A percentile compares a stretch with the other conserved stretches of the same genome.
These are phyloP conservation scores for Elsinoe ampelina DNA, from an alignment of 2,329 filamentous ascomycete species.

Conservation along the genomic window DNA sequence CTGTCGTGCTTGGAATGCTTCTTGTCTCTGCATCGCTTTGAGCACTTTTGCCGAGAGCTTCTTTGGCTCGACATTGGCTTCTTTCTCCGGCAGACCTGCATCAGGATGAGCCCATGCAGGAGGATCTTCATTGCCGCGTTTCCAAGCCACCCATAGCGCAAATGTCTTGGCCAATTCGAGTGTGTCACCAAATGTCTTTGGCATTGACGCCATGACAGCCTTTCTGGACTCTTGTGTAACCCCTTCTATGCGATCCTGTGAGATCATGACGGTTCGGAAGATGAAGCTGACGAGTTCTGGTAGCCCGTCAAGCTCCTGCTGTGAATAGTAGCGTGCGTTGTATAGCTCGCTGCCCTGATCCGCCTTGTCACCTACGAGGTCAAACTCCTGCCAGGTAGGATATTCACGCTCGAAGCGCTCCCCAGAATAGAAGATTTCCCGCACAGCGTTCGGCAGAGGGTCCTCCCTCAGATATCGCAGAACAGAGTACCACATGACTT, in stretches of 20 bases:
- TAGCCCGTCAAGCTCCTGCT: conserved; percentile 52
- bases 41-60: conserved; percentile 47
- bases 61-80: conserved; percentile 41
- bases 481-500: conserved; percentile 59
- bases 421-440: conserved; percentile 47
- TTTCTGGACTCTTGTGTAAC: conserved; percentile 50
- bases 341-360: conserved; percentile 45
- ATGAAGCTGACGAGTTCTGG: conserved; percentile 52
- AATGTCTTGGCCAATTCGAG: conserved; percentile 51
- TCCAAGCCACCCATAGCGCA: conserved; percentile 59
- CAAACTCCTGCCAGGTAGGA: conserved; percentile 51
- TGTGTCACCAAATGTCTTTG: conserved; percentile 52
- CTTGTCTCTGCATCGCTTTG: conserved; percentile 48
- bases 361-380: conserved; percentile 43
- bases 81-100: conserved; percentile 41
- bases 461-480: conserved; percentile 56
- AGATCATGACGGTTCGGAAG: conserved; percentile 53
- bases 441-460: conserved; percentile 49
- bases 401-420: conserved; percentile 46
- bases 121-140: conserved; percentile 53
- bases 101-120: conserved; percentile 54
- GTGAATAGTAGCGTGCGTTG: conserved; percentile 53
- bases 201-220: conserved; percentile 53
- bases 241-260: conserved; percentile 51
- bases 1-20: conserved; percentile 35